Base-by-base conservation (phyloP, 352 stramenopile genomes). In the Phytophthora agathidicida region DNA sequence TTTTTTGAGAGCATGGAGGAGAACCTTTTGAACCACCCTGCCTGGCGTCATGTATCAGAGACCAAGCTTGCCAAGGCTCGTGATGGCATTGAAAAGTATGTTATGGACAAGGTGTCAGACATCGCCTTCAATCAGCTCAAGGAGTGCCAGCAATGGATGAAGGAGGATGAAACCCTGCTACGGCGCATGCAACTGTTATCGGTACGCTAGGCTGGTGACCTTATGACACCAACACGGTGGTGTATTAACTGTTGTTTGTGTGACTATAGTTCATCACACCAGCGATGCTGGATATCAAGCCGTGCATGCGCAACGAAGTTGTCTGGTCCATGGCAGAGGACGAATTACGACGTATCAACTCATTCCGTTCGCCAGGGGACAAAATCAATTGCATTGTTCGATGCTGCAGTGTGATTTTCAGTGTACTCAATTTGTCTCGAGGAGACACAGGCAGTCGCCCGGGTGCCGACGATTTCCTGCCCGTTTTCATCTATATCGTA, bases 401-500 rank as follows among this genome's bases (percentile, higher is more conserved):
- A 1, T 96, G 86, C 68, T 95, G 83, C 51, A 93, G 77, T 49
- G 83, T 96, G 23, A 96, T 97, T 60, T 97, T 96, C 54, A 94
- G 85, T 62, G 88, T 94, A 19, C 68, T 96, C 38, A 96, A 91
- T 39, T 65, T 96, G 13, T 77, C 86, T 0, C 77, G 86, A 31
- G 86, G 83, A 16, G 82, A 91, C 35, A 79, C 75, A 7, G 68
- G 71, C 2, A 88, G 66, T 13, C 83, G 86, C 7, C 86, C 86
- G 3, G 86, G 86, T 13, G 82, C 89, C 1, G 91, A 98, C 54
- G 91, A 98, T 31, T 98, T 98, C 43, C 68, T 98, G 11, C 91
- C 91, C 13, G 80, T 97, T 23, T 96, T 98, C 60, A 97, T 98
- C 56, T 97, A 96, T 73, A 91, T 97, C 31, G 89, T 97, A 17